Evolutionary conservation across 805 yeast species (phyloP).

Genomic region (Barnettozyma siamensis): DNA sequence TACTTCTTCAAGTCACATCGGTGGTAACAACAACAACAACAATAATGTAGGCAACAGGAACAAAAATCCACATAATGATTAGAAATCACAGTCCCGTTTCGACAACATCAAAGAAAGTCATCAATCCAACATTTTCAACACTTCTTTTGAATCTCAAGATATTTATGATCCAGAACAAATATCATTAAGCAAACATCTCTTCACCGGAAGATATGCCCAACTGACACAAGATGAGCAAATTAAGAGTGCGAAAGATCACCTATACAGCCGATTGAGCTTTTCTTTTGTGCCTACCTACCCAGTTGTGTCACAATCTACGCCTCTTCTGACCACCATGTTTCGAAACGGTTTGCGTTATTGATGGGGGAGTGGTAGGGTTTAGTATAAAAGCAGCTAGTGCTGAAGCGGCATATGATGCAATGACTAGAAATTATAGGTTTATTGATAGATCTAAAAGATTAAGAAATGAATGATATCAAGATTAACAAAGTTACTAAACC

Average conservation of each 20-base stretch:
- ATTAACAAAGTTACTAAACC: background rate
- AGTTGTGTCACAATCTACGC: slow-evolving; percentile 36
- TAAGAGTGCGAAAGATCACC: slow-evolving; percentile 51
- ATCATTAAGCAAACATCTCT: background rate
- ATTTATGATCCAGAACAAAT: background rate
- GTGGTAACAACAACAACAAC: background rate
- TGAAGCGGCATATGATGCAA: slow-evolving; percentile 74
- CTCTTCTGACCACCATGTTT: slow-evolving; percentile 31
- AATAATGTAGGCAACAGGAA: background rate
- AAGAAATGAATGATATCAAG: slow-evolving; percentile 2
- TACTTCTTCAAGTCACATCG: background rate
- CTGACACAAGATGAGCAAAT: slow-evolving; percentile 34
- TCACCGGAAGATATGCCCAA: background rate
- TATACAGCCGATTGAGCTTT: slow-evolving; percentile 60
- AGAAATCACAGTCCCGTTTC: too few relatives aligned
- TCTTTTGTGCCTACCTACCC: slow-evolving; percentile 47
- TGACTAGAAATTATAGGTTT: slow-evolving; percentile 42
- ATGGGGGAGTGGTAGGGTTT: slow-evolving; percentile 55
- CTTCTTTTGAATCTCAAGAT: too few relatives aligned
- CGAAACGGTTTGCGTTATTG: slow-evolving; percentile 55
- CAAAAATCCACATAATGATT: too few relatives aligned
- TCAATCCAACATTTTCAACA: too few relatives aligned
- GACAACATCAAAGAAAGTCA: too few relatives aligned
- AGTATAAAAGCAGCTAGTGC: slow-evolving; percentile 68
- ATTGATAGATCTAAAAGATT: slow-evolving; percentile 39